Evolutionary conservation across 192 early-diverging fungal genomes (phyloP).

Genomic region (Chytriomyces sp.): DNA sequence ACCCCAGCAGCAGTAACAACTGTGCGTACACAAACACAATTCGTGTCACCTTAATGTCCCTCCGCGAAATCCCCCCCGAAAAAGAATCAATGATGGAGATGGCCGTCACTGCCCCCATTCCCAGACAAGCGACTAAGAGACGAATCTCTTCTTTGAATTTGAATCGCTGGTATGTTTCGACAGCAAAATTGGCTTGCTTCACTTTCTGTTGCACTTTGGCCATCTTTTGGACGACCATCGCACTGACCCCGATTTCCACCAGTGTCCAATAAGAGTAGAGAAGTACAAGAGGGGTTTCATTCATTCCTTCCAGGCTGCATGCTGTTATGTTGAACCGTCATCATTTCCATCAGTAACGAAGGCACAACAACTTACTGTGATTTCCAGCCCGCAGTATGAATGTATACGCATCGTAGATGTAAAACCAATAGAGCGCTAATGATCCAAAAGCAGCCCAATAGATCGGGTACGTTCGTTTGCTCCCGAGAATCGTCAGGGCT

Average conservation of each 20-base stretch:
- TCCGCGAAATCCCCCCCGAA: not conserved
- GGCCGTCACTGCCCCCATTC: slow-evolving; percentile 12
- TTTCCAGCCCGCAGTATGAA: not conserved
- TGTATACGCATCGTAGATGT: not conserved
- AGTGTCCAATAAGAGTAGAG: slow-evolving; percentile 16
- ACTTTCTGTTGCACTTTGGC: not conserved
- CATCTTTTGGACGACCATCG: slow-evolving; percentile 19
- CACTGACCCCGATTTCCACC: slow-evolving; percentile 8
- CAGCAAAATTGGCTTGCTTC: slow-evolving; percentile 7
- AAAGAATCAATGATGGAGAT: slow-evolving; percentile 3
- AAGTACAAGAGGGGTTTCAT: slow-evolving; percentile 1
- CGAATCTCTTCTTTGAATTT: slow-evolving; percentile 21
- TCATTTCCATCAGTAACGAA: not conserved
- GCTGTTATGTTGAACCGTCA: not conserved
- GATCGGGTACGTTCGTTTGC: slow-evolving; percentile 16
- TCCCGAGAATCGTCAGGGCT: slow-evolving; percentile 12
- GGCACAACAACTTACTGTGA: not conserved
- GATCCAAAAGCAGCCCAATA: not conserved
- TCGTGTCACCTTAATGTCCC: slow-evolving; percentile 9
- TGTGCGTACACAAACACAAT: slow-evolving; percentile 23
- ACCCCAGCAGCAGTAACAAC: slow-evolving; percentile 18
- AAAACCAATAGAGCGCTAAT: not conserved
- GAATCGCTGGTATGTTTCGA: slow-evolving; percentile 21
- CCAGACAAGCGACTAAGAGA: slow-evolving; percentile 16
- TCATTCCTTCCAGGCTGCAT: not conserved